A percentile compares a stretch with the other conserved stretches of the same genome.
These are phyloP conservation scores for Leucocoprinus leucothites DNA, from an alignment of 768 basidiomycete genomes.

Conservation along the genomic window DNA sequence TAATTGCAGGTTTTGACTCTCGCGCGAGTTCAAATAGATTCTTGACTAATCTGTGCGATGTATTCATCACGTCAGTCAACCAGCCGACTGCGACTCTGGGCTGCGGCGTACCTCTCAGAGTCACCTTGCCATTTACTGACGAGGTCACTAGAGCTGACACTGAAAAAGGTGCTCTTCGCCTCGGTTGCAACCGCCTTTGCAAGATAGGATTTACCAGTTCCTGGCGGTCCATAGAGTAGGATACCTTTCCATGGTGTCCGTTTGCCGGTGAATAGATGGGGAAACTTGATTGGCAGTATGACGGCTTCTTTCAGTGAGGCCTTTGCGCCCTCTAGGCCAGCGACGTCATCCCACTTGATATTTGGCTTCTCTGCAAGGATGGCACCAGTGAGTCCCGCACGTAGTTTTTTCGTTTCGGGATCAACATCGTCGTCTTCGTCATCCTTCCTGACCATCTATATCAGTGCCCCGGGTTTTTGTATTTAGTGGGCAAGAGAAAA, in stretches of 20 bases:
- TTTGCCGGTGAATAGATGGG: constrained; percentile 97
- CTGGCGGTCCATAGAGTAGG: constrained; percentile 94
- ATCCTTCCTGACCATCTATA: constrained; percentile 30
- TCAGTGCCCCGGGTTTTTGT: constrained; percentile 1
- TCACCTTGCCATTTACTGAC: constrained; percentile 99
- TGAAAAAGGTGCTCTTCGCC: constrained; percentile 98
- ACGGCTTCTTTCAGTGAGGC: constrained; percentile 97
- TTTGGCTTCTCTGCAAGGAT: constrained; percentile 94
- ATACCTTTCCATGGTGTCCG: constrained; percentile 98
- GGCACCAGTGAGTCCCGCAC: constrained; percentile 84
- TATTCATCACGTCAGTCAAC: background rate
- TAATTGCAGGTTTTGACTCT: constrained; percentile 95
- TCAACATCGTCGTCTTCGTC: constrained; percentile 76
- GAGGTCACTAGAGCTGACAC: constrained; percentile 90
- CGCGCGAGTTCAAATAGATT: constrained; percentile 96
- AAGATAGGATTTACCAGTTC: constrained; percentile 94
- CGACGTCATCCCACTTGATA: constrained; percentile 98
- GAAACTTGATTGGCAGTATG: constrained; percentile 99
- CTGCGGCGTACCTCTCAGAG: constrained; percentile 77
- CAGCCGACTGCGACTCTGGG: background rate
- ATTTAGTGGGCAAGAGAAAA: background rate
- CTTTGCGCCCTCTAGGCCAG: constrained; percentile 93
- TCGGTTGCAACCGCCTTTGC: constrained; percentile 99
- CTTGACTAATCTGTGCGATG: constrained; percentile 72
- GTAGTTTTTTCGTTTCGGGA: constrained; percentile 92